Base-by-base conservation (phyloP, 257 asterid species). In the Cynanchum wilfordii region DNA sequence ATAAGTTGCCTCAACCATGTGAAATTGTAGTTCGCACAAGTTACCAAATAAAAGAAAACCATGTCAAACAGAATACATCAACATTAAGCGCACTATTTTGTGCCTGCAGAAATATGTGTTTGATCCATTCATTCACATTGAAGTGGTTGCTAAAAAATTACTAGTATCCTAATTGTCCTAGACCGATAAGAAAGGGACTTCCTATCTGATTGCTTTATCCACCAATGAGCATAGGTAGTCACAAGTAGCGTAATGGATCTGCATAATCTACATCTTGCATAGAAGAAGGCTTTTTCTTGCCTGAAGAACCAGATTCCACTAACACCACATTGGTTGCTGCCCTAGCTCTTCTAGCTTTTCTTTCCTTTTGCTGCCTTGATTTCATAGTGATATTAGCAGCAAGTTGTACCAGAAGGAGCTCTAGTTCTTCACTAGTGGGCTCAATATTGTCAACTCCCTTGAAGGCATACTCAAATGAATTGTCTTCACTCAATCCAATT, bases 171-270 rank as follows among this genome's bases (percentile, higher is more conserved):
- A 73, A 82, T 82, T 52, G 79, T 82, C 70, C 84, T 74, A 17
- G 86, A 79, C 70, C 79, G 83, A 70, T 79, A 79, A 73, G 86
- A 79, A 66, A 82, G 86, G n/a, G 79, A 73, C 73, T 79, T 79
- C 30, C 82, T 66, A 45, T 79, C 79, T 2, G 86, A 79, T 80
- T 93, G 97, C 74, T 87, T 90, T 68, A 93, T 93, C 98, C 98
- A 93, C 98, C 98, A 93, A 81, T 90, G 97, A 72, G 98, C 98
- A 73, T 93, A 93, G 64, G 98, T 93, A 56, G 97, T 82, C 96
- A 85, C 55, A 94, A 77, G 81, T 89, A 88, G 27, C 96, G 97
- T 73, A 94, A 79, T 4, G 97, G 99, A 59, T 94, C 99, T 38
- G 86, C 63, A 79, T 88, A 86, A 83, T 91, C 97, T 65, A 94